Conservation (phyloP, 805 yeast genomes). For the Metschnikowia koreensis region DNA sequence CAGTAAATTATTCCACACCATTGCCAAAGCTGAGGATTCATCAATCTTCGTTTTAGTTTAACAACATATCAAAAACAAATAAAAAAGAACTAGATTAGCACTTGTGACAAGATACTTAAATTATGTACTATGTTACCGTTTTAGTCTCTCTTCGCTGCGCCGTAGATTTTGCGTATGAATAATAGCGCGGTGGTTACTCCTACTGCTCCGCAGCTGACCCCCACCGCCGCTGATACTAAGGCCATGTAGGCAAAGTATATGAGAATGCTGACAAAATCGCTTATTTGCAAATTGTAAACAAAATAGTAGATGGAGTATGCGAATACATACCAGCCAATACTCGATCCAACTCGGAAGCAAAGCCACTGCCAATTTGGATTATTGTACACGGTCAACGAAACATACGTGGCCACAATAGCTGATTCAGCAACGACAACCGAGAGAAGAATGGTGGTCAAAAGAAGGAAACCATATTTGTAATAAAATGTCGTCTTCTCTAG, state of each 20-base stretch:
- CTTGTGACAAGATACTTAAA: not conserved
- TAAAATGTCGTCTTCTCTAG: slow-evolving; percentile 74
- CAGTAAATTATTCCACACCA: slow-evolving; percentile 4
- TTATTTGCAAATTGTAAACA: slow-evolving; percentile 53
- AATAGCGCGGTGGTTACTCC: slow-evolving; percentile 65
- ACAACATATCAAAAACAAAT: slow-evolving; percentile 4
- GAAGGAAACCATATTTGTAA: slow-evolving; percentile 75
- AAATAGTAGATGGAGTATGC: slow-evolving; percentile 68
- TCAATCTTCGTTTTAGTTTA: not conserved
- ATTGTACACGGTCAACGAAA: slow-evolving; percentile 53
- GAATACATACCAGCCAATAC: slow-evolving; percentile 71
- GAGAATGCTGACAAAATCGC: slow-evolving; percentile 64
- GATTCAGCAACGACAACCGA: slow-evolving; percentile 67
- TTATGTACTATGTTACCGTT: not conserved
- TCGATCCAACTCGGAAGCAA: slow-evolving; percentile 63
- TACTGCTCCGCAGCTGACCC: slow-evolving; percentile 72
- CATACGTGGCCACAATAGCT: slow-evolving; percentile 65
- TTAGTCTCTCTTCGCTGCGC: slow-evolving; percentile 56
- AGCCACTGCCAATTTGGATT: slow-evolving; percentile 82
- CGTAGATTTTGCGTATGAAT: slow-evolving; percentile 62
- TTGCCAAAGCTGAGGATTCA: not conserved
- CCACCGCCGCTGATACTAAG: slow-evolving; percentile 58
- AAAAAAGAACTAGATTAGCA: slow-evolving; percentile 1
- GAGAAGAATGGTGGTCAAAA: slow-evolving; percentile 57
- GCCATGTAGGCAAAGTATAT: slow-evolving; percentile 72